These are phyloP conservation scores for Camillea tinctor DNA, from an alignment of 2,329 filamentous ascomycete genomes.

Conservation along the genomic window DNA sequence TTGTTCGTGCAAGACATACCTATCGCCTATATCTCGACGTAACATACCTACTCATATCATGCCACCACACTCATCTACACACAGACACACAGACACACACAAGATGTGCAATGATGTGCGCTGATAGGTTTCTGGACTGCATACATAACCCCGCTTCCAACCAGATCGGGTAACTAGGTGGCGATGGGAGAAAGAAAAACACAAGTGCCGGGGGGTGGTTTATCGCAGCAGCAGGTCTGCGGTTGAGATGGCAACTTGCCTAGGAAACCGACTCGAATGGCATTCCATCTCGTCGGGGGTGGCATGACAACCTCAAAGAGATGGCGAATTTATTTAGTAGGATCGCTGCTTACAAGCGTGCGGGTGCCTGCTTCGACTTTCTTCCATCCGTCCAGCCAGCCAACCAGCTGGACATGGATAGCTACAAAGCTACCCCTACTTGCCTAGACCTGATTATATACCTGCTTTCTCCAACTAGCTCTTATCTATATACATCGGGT, in stretches of 20 bases:
- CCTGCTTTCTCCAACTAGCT: not conserved
- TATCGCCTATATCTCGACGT: not conserved
- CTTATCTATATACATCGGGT: not conserved
- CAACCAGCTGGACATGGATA: not conserved
- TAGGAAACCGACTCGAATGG: not conserved
- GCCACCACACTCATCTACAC: not conserved
- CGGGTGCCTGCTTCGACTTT: not conserved
- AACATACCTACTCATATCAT: not conserved
- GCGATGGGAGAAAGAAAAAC: not conserved
- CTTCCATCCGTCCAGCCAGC: too few relatives aligned
- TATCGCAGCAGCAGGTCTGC: not conserved
- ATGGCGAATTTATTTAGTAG: not conserved
- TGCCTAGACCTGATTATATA: too few relatives aligned
- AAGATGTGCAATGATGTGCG: not conserved
- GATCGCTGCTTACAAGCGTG: not conserved
- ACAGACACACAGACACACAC: not conserved
- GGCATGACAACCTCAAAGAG: not conserved
- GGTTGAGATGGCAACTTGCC: not conserved
- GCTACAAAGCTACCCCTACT: too few relatives aligned
- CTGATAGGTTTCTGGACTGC: not conserved
- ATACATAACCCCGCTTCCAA: not conserved
- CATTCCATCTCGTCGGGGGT: not conserved
- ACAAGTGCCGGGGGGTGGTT: not conserved
- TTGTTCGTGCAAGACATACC: not conserved
- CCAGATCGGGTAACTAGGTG: not conserved